Evolutionary conservation across 2,329 filamentous ascomycete species (phyloP).

Genomic region (Colletotrichum sp.): DNA sequence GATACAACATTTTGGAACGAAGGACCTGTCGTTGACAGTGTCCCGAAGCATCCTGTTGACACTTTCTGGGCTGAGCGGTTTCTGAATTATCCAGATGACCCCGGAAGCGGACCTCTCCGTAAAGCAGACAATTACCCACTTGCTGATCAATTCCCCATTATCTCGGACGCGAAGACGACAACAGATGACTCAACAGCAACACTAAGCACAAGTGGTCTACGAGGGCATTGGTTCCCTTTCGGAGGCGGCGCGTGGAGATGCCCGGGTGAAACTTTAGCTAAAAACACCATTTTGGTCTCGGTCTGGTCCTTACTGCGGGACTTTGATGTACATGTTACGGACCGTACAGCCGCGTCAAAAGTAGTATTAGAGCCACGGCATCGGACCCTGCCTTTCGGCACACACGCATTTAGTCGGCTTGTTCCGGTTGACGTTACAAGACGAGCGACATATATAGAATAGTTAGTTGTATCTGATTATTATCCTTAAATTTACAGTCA

Average conservation of each 20-base stretch:
- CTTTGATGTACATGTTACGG: background rate
- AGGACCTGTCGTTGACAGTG: background rate
- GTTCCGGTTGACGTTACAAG: background rate
- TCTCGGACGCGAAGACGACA: background rate
- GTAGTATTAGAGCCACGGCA: background rate
- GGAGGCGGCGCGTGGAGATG: slow-evolving; percentile 15
- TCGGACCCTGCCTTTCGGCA: slow-evolving; percentile 6
- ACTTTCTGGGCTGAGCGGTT: slow-evolving; percentile 24
- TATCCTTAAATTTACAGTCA: background rate
- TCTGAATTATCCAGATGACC: slow-evolving; percentile 20
- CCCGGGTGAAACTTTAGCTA: slow-evolving; percentile 10
- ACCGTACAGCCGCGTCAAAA: background rate
- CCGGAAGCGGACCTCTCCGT: slow-evolving; percentile 17
- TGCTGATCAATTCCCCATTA: background rate
- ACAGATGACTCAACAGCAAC: background rate
- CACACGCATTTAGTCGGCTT: background rate
- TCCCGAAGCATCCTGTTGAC: background rate
- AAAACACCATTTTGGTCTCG: background rate
- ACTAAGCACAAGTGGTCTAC: background rate
- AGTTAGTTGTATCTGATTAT: background rate
- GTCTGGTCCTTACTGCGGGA: background rate
- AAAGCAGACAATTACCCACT: background rate
- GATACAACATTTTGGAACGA: slow-evolving; percentile 6
- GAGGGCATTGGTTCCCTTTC: slow-evolving; percentile 11
- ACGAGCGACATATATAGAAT: background rate